phyloP scores from a whole-genome alignment of 371 early-diverging fungal species.

The Mortierella sp. region DNA sequence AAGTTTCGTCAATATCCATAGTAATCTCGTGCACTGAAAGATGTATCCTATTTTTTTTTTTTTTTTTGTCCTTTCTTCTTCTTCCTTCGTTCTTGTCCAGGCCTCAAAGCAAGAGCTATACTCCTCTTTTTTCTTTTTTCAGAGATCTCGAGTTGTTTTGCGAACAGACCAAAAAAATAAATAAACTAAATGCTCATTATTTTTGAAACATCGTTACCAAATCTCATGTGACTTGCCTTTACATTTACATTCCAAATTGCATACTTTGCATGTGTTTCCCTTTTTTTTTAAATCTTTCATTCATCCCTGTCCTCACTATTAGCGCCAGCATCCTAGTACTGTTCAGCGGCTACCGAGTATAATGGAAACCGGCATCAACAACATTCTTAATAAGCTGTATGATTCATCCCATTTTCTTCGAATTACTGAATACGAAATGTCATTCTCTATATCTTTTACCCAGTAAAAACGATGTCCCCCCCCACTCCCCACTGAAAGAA shows the following conservation, averaged over 20 bases:
- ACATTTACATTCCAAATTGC: neutral
- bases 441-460: neutral
- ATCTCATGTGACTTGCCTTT: neutral
- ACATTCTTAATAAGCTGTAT: conserved; percentile 54
- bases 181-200: too few relatives aligned
- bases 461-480: neutral
- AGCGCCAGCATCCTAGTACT: neutral
- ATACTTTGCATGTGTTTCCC: too few relatives aligned
- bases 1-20: conserved; percentile 1
- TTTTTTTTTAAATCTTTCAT: too few relatives aligned
- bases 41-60: too few relatives aligned
- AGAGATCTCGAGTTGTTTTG: neutral
- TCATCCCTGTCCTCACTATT: too few relatives aligned
- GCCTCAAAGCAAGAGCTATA: too few relatives aligned
- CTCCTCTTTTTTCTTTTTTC: too few relatives aligned
- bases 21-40: neutral
- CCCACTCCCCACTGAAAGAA: neutral
- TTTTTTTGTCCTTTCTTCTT: neutral
- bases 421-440: neutral
- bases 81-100: too few relatives aligned
- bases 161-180: too few relatives aligned
- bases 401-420: neutral
- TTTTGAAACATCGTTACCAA: too few relatives aligned
- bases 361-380: conserved; percentile 56
- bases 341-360: neutral